Percentiles rank a stretch among this genome's conserved stretches.
phyloP scores from a whole-genome alignment of 2,329 filamentous ascomycete genomes.

The Trichoderma lentiforme region DNA sequence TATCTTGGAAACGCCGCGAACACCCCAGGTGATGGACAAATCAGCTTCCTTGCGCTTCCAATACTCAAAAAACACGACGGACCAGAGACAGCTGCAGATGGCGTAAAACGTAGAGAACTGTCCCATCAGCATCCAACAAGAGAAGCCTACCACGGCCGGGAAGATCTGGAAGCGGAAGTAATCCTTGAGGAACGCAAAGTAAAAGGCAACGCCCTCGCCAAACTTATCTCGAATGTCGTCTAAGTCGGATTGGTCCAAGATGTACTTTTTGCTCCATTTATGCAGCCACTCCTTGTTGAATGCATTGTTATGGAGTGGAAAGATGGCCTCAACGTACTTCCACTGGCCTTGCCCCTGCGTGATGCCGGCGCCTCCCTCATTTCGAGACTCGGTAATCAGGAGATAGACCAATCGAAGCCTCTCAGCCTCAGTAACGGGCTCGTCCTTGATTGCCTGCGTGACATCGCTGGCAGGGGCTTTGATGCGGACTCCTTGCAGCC shows the following conservation, averaged over 20 bases:
- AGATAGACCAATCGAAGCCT: conserved; percentile 83
- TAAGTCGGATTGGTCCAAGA: conserved; percentile 63
- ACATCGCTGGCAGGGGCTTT: conserved; percentile 73
- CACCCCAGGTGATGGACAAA: conserved; percentile 82
- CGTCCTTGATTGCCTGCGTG: conserved; percentile 61
- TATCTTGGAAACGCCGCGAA: conserved; percentile 77
- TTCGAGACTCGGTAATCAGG: conserved; percentile 69
- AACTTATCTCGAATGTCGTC: conserved; percentile 72
- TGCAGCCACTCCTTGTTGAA: conserved; percentile 76
- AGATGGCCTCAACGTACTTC: conserved; percentile 70
- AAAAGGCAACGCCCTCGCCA: conserved; percentile 84
- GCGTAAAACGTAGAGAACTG: conserved; percentile 82
- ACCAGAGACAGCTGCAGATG: conserved; percentile 77
- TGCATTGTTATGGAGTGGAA: conserved; percentile 72
- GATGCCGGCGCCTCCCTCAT: conserved; percentile 76
- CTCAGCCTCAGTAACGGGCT: conserved; percentile 85
- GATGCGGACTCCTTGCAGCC: conserved; percentile 83
- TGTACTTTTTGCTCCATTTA: conserved; percentile 68
- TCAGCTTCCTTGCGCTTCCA: conserved; percentile 94
- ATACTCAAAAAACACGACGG: conserved; percentile 85
- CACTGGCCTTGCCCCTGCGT: conserved; percentile 66
- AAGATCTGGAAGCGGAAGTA: conserved; percentile 87
- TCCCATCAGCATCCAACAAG: conserved; percentile 77
- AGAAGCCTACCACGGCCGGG: conserved; percentile 73
- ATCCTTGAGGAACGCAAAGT: conserved; percentile 89